Conservation (phyloP, 345 rosid species). For the Microthlaspi erraticum region DNA sequence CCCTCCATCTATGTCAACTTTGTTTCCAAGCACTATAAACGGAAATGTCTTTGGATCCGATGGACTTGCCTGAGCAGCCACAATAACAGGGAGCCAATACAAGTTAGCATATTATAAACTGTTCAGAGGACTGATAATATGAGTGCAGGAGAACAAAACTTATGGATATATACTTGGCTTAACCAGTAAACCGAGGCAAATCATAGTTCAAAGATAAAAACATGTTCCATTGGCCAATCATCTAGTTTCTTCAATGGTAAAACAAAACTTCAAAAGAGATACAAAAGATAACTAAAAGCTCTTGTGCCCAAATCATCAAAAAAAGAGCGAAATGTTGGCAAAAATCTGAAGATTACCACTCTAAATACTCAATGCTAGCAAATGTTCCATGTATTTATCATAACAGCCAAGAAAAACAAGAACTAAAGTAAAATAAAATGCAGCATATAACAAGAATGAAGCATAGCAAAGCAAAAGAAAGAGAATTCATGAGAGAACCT, state of each 20-base stretch:
- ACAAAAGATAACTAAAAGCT: background rate
- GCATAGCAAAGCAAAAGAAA: slow-evolving; percentile 7
- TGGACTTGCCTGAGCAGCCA: slow-evolving; percentile 74
- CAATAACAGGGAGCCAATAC: background rate
- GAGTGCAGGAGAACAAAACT: background rate
- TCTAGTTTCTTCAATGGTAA: background rate
- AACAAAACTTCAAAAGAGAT: slow-evolving; percentile 7
- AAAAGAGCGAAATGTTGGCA: background rate
- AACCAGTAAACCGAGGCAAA: background rate
- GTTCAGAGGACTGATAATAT: background rate
- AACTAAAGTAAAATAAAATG: background rate
- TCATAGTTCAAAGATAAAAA: background rate
- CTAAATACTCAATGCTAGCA: slow-evolving; percentile 14
- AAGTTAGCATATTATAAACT: background rate
- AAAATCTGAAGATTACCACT: slow-evolving; percentile 11
- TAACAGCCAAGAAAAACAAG: background rate
- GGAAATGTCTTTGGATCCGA: slow-evolving; percentile 79
- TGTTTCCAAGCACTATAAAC: slow-evolving; percentile 93
- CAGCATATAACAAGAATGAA: slow-evolving; percentile 5
- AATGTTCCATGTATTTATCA: background rate
- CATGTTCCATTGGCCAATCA: background rate
- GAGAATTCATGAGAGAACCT: slow-evolving; percentile 49
- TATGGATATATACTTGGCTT: background rate
- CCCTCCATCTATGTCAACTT: slow-evolving; percentile 98
- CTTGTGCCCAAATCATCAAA: background rate